Percentiles rank a stretch among this genome's conserved stretches.
phyloP scores from a whole-genome alignment of 2,329 filamentous ascomycete species.

The Pleomassaria siparia region DNA sequence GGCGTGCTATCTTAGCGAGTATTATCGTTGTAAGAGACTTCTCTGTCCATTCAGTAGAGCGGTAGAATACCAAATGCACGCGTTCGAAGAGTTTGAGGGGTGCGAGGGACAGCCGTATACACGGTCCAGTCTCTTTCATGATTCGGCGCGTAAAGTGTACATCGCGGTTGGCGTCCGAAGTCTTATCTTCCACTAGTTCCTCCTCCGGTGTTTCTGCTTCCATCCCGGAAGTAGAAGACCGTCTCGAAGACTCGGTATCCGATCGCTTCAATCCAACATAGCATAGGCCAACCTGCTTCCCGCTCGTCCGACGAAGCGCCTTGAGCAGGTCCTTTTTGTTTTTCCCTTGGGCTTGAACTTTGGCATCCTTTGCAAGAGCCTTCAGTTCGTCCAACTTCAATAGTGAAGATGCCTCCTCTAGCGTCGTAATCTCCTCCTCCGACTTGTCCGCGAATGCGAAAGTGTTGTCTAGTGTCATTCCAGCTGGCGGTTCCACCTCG shows the following conservation, averaged over 20 bases:
- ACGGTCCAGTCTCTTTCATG: conserved; percentile 74
- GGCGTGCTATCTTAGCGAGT: conserved; percentile 80
- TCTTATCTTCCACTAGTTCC: conserved; percentile 44
- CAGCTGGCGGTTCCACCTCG: conserved; percentile 52
- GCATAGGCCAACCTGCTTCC: conserved; percentile 73
- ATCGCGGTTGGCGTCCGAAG: conserved; percentile 63
- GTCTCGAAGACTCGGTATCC: conserved; percentile 59
- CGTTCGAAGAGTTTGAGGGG: conserved; percentile 84
- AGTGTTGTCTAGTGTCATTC: conserved; percentile 51
- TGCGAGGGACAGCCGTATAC: conserved; percentile 74
- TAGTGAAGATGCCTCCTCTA: conserved; percentile 82
- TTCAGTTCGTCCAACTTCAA: conserved; percentile 89
- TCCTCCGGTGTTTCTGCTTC: conserved; percentile 32
- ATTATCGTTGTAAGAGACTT: conserved; percentile 96
- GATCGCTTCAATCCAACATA: conserved; percentile 68
- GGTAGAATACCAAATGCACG: conserved; percentile 93
- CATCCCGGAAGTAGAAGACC: conserved; percentile 46
- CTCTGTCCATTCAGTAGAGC: conserved; percentile 95
- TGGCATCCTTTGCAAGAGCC: conserved; percentile 78
- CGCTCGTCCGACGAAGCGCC: conserved; percentile 72
- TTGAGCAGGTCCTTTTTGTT: conserved; percentile 80
- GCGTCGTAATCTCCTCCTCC: conserved; percentile 68
- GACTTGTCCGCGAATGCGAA: conserved; percentile 84
- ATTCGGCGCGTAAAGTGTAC: conserved; percentile 78
- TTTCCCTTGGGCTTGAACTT: conserved; percentile 80